Base-by-base conservation (phyloP, 2,329 filamentous ascomycete genomes). In the Endoconidiophora laricicola region DNA sequence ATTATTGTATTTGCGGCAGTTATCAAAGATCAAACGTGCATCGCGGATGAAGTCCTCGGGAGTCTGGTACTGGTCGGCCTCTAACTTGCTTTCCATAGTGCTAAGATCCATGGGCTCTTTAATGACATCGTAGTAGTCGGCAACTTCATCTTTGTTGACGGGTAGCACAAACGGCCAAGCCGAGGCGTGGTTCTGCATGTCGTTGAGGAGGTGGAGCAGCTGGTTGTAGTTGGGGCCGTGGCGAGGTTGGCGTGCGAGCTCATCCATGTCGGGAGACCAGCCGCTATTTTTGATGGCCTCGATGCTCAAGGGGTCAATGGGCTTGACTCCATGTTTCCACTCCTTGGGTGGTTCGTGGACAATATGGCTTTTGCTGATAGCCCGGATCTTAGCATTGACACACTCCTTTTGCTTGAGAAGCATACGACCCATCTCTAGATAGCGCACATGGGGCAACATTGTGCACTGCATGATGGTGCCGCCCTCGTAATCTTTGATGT, bases 401-500 rank as follows among this genome's bases (percentile, higher is more conserved):
- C 82, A 83, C 63, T 95, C 91, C 63, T 95, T 96, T 63, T 98
- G 91, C 69, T 98, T 96, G 44, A 94, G 75, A 2, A 98, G 73
- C 86, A 98, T 94, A 55, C 88, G 82, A 2, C 86, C 84, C 60
- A 81, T 78, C 64, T 98, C 90, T 4, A 98, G 79, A 65, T 98
- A 98, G 46, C 91, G 83, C 49, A 96, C 86, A 55, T 83, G 84
- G 6, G 90, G 90, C 18, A 98, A 74, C 91, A 98, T 96, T 48
- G 83, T 86, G 61, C 91, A 98, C 67, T 98, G 91, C 91, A 98
- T 98, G 54, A 98, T 94, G 0, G 91, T 98, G 52, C 91, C 91
- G 52, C 91, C 91, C 66, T 98, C 91, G 63, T 98, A 98, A 63
- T 98, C 91, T 63, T 98, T 98, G 69, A 98, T 98, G 60, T 96